These are phyloP conservation scores for Colletotrichum sp. DNA, from an alignment of 2,329 filamentous ascomycete species.

Conservation along the genomic window DNA sequence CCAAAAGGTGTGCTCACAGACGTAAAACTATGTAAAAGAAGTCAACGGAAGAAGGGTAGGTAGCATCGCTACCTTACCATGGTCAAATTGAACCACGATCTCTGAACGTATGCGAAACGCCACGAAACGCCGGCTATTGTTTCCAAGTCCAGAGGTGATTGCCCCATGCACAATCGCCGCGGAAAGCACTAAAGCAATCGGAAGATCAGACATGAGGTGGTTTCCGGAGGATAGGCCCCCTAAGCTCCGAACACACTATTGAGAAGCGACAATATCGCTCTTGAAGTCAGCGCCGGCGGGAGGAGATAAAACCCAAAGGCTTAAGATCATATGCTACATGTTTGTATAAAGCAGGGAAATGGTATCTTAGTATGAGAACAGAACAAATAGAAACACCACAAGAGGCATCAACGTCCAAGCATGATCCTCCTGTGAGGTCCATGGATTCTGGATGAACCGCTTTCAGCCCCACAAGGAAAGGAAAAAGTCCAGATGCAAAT, in stretches of 20 bases:
- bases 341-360: neutral
- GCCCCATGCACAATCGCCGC: neutral
- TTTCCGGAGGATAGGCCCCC: neutral
- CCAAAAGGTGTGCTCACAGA: no score
- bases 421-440: neutral
- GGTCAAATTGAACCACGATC: neutral
- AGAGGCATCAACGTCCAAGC: neutral
- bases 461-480: neutral
- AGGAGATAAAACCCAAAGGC: neutral
- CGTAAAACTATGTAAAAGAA: accelerated
- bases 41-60: no score
- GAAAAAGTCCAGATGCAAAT: neutral
- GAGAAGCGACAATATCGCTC: neutral
- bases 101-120: neutral
- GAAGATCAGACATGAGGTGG: accelerated
- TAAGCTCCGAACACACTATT: neutral
- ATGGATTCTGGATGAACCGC: neutral
- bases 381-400: neutral
- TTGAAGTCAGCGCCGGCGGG: neutral
- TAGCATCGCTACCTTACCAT: neutral
- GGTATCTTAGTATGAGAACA: neutral
- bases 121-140: neutral
- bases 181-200: accelerated
- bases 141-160: neutral
- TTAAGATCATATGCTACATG: neutral